These are phyloP conservation scores for Podaxis pistillaris DNA, from an alignment of 768 basidiomycete genomes.

Conservation along the genomic window DNA sequence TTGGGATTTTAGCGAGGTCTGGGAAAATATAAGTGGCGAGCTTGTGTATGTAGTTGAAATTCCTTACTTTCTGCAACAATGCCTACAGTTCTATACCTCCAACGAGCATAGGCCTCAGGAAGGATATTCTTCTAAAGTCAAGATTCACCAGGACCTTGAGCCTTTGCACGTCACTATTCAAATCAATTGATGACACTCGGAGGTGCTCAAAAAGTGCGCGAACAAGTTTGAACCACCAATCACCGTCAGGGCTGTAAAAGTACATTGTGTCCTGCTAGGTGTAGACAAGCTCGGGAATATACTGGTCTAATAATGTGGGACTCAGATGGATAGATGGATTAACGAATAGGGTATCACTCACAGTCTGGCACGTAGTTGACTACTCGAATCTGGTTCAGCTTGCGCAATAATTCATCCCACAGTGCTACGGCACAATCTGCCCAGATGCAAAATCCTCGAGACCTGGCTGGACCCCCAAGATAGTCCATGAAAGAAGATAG, in stretches of 20 bases:
- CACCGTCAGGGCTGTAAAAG: neutral
- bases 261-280: neutral
- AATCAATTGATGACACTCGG: neutral
- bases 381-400: neutral
- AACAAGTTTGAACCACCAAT: neutral
- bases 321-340: neutral
- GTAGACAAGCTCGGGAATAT: neutral
- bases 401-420: neutral
- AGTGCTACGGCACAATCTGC: neutral
- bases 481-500: conserved; percentile 2
- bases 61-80: too few species aligned
- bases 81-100: too few species aligned
- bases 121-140: neutral
- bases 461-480: neutral
- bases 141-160: neutral
- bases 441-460: neutral
- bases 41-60: too few species aligned
- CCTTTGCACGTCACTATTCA: neutral
- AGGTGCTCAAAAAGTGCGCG: neutral
- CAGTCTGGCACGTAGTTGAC: neutral
- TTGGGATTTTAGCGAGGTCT: neutral
- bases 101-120: too few species aligned
- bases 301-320: neutral
- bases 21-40: too few species aligned
- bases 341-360: neutral